These are phyloP conservation scores for Myxozyma monticola DNA, from an alignment of 805 yeast species.

Conservation along the genomic window DNA sequence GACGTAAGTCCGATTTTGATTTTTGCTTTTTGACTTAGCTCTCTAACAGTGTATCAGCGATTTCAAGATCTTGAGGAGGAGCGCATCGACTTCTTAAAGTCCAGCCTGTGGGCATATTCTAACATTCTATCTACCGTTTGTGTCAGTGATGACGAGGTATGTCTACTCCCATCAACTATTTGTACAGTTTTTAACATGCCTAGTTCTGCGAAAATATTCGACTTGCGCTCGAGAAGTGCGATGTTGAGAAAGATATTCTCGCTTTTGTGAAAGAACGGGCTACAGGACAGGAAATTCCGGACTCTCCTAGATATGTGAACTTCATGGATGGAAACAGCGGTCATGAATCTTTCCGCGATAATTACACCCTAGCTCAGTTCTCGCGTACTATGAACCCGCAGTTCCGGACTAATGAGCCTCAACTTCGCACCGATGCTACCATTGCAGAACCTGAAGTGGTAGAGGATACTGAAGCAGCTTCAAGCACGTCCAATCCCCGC, in stretches of 20 bases:
- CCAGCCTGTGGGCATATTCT: slow-evolving; percentile 75
- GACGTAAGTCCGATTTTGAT: slow-evolving; percentile 34
- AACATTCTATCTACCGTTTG: slow-evolving; percentile 73
- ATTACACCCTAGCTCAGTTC: slow-evolving; percentile 42
- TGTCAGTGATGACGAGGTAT: slow-evolving; percentile 64
- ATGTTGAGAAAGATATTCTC: slow-evolving; percentile 58
- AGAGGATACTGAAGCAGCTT: not conserved
- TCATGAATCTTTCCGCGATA: slow-evolving; percentile 26
- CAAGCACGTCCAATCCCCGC: slow-evolving; percentile 1
- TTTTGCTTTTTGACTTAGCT: not conserved
- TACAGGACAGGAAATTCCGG: slow-evolving; percentile 62
- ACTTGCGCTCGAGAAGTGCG: slow-evolving; percentile 64
- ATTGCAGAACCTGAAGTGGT: not conserved
- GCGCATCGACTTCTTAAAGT: slow-evolving; percentile 65
- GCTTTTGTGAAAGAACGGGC: slow-evolving; percentile 55
- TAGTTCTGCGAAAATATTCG: slow-evolving; percentile 70
- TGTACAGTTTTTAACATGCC: not conserved
- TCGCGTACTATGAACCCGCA: slow-evolving; percentile 31
- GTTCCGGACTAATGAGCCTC: slow-evolving; percentile 25
- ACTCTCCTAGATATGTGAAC: slow-evolving; percentile 65
- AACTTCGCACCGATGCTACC: slow-evolving; percentile 17
- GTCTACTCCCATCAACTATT: not conserved
- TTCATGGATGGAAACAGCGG: slow-evolving; percentile 49
- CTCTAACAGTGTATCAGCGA: slow-evolving; percentile 33
- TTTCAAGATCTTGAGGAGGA: slow-evolving; percentile 71